phyloP scores from a whole-genome alignment of 345 rosid genomes.

The Lepidium didymum region DNA sequence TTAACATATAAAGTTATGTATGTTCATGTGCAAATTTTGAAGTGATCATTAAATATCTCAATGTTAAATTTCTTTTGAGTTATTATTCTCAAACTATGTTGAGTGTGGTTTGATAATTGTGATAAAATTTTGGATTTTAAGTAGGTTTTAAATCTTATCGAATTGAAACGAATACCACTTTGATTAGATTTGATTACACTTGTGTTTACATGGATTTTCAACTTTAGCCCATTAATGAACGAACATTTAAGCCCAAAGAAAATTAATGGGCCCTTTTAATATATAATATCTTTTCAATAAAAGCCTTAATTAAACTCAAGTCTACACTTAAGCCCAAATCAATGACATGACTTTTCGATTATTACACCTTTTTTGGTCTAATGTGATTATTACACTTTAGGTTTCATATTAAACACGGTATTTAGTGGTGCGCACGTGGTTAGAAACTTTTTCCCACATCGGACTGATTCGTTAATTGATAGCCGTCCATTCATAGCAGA shows the following conservation, averaged over 20 bases:
- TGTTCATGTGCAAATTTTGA: background rate
- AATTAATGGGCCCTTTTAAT: background rate
- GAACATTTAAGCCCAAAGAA: background rate
- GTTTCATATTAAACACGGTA: too few species aligned
- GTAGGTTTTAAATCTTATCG: background rate
- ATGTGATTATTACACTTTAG: too few species aligned
- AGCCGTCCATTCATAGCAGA: slow-evolving; percentile 9
- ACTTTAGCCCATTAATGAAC: background rate
- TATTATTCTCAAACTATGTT: too few species aligned
- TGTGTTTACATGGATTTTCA: background rate
- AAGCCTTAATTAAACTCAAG: background rate
- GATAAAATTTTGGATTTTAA: background rate
- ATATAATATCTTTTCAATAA: background rate
- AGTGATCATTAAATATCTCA: too few species aligned
- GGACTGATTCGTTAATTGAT: background rate
- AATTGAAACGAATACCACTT: background rate
- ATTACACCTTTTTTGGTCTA: too few species aligned
- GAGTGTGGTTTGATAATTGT: too few species aligned
- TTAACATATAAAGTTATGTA: background rate
- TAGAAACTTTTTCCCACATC: background rate
- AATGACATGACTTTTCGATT: too few species aligned
- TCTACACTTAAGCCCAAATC: background rate
- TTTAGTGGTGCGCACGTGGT: slow-evolving; percentile 5
- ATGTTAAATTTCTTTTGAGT: too few species aligned
- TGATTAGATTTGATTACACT: background rate